phyloP scores from a whole-genome alignment of 1,284 basidiomycete genomes.

The Uromyces viciae-fabae region DNA sequence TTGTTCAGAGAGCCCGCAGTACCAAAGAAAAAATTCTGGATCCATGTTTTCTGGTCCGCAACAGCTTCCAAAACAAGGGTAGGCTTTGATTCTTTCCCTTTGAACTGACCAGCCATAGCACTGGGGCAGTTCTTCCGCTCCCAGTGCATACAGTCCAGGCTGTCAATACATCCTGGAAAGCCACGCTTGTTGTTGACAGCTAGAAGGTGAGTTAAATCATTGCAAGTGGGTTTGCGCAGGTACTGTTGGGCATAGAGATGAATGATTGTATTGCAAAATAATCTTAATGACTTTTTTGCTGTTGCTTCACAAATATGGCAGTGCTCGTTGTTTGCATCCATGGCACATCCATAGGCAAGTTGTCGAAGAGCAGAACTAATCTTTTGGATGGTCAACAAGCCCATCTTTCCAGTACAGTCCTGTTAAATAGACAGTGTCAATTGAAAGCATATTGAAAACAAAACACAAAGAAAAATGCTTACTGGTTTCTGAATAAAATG shows the following conservation, averaged over 20 bases:
- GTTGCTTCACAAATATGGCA: neutral
- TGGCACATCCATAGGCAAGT: neutral
- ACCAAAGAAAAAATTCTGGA: neutral
- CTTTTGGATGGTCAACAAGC: neutral
- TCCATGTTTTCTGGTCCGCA: neutral
- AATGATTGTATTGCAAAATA: neutral
- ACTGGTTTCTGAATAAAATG: too few species aligned
- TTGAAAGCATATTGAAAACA: too few species aligned
- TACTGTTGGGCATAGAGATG: neutral
- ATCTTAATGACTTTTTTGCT: neutral
- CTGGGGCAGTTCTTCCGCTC: neutral
- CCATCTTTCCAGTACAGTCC: neutral
- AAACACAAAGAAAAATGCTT: too few species aligned
- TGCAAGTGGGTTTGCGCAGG: neutral
- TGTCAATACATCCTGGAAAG: too few species aligned
- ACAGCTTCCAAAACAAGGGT: too few species aligned
- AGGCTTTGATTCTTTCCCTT: constrained; percentile 15
- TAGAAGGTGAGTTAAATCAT: neutral
- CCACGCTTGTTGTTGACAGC: neutral
- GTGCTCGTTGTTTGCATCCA: neutral
- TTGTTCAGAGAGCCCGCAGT: neutral
- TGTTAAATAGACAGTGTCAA: too few species aligned
- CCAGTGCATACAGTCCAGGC: constrained; percentile 5
- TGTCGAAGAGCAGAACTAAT: neutral
- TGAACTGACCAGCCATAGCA: neutral